Conservation (phyloP, 139 green algal species). For the Auxenochlorella pyrenoidosa region DNA sequence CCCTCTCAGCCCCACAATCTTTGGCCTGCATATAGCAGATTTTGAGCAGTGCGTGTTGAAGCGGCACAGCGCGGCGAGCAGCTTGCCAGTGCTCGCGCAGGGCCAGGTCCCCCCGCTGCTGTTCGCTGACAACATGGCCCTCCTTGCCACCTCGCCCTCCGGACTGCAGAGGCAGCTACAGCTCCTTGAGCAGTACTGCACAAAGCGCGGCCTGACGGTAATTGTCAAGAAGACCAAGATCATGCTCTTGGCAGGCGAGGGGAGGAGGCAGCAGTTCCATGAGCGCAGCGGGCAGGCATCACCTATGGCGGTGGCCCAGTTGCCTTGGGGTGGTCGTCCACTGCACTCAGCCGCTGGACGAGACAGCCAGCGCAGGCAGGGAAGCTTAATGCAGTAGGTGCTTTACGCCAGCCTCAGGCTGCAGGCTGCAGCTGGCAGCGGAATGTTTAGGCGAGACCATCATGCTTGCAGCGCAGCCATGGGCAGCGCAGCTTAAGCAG, state of each 20-base stretch:
- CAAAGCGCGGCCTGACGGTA: conserved; percentile 1
- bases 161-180: neutral
- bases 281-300: neutral
- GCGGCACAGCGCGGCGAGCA: neutral
- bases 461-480: too few relatives aligned
- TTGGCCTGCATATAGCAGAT: neutral
- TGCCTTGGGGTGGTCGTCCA: conserved; percentile 11
- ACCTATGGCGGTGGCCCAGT: neutral
- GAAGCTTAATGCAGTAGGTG: neutral
- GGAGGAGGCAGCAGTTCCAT: neutral
- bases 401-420: conserved; percentile 8
- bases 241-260: neutral
- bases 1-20: neutral
- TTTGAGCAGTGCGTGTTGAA: neutral
- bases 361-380: neutral
- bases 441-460: neutral
- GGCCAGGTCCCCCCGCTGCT: neutral
- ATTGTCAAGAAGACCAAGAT: neutral
- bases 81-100: neutral
- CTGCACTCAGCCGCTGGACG: neutral
- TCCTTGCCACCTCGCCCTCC: neutral
- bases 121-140: neutral
- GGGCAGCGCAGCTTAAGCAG: neutral
- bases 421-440: neutral
- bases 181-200: neutral